phyloP scores from a whole-genome alignment of 2,329 filamentous ascomycete genomes.

The Emergomyces orientalis region DNA sequence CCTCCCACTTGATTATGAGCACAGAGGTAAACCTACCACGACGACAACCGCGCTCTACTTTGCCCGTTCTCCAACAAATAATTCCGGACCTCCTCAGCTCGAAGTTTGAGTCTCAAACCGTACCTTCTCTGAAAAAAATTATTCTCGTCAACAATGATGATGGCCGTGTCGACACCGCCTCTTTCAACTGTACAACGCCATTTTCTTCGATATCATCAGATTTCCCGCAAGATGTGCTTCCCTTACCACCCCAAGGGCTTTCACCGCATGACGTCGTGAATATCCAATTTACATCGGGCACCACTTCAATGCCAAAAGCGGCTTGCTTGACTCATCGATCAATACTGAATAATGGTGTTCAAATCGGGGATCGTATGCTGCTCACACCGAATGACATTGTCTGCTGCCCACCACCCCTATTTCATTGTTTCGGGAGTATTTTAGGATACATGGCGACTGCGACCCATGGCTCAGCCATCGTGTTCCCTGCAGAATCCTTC shows the following conservation, averaged over 20 bases:
- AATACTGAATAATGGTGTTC: conserved; percentile 86
- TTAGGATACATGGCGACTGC: conserved; percentile 95
- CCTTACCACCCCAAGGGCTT: conserved; percentile 38
- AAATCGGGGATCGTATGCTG: conserved; percentile 79
- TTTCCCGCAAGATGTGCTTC: conserved; percentile 31
- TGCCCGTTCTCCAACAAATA: conserved; percentile 48
- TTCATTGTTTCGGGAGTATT: conserved; percentile 76
- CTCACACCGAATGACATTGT: conserved; percentile 62
- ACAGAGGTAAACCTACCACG: conserved; percentile 73
- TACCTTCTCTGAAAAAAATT: conserved; percentile 62
- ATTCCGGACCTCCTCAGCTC: conserved; percentile 39
- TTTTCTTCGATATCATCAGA: conserved; percentile 41
- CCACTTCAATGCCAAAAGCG: conserved; percentile 81
- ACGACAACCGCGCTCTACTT: conserved; percentile 52
- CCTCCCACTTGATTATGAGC: conserved; percentile 69
- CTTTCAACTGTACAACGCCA: conserved; percentile 36
- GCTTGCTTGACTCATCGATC: conserved; percentile 75
- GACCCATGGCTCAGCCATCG: conserved; percentile 67
- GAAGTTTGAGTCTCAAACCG: conserved; percentile 44
- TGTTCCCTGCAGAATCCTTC: conserved; percentile 82
- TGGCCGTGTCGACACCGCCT: conserved; percentile 42
- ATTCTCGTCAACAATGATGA: conserved; percentile 70
- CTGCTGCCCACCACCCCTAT: conserved; percentile 51
- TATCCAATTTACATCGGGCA: conserved; percentile 96
- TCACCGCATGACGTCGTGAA: conserved; percentile 70